phyloP scores from a whole-genome alignment of 2,329 filamentous ascomycete species.

The Endothia cerciana region DNA sequence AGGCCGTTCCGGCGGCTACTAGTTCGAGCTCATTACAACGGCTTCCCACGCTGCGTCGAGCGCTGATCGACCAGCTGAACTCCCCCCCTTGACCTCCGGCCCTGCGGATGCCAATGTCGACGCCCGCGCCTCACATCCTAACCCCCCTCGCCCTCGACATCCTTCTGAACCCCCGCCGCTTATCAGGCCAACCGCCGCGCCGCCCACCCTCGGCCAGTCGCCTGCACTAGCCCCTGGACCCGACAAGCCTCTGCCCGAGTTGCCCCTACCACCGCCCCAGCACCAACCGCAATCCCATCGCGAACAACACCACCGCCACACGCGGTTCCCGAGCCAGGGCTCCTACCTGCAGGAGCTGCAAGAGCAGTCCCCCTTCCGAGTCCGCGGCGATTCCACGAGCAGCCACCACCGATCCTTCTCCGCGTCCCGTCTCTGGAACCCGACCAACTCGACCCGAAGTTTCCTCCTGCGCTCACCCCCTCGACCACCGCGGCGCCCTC shows the following conservation, averaged over 20 bases:
- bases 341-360: slow-evolving; percentile 27
- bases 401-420: slow-evolving; percentile 44
- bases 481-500: slow-evolving; percentile 49
- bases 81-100: slow-evolving; percentile 19
- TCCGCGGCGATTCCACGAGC: slow-evolving; percentile 39
- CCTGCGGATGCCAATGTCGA: slow-evolving; percentile 11
- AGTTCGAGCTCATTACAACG: slow-evolving; percentile 46
- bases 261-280: neutral
- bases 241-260: slow-evolving; percentile 11
- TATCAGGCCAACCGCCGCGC: slow-evolving; percentile 4
- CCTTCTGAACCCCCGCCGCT: slow-evolving; percentile 33
- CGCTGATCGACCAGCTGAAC: slow-evolving; percentile 30
- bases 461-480: slow-evolving; percentile 34
- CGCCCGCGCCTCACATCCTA: slow-evolving; percentile 18
- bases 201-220: too few relatives aligned
- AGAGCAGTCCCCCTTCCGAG: slow-evolving; percentile 49
- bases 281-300: neutral
- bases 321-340: slow-evolving; percentile 31
- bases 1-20: slow-evolving; percentile 49
- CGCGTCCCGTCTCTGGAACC: slow-evolving; percentile 62
- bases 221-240: slow-evolving; percentile 30
- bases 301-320: slow-evolving; percentile 27
- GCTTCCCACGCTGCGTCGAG: slow-evolving; percentile 47
- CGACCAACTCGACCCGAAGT: slow-evolving; percentile 62
- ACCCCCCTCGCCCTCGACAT: slow-evolving; percentile 29